A percentile compares a stretch with the other conserved stretches of the same genome.
phyloP scores from a whole-genome alignment of 164 flowering plant genomes.

The Chimonanthus praecox region DNA sequence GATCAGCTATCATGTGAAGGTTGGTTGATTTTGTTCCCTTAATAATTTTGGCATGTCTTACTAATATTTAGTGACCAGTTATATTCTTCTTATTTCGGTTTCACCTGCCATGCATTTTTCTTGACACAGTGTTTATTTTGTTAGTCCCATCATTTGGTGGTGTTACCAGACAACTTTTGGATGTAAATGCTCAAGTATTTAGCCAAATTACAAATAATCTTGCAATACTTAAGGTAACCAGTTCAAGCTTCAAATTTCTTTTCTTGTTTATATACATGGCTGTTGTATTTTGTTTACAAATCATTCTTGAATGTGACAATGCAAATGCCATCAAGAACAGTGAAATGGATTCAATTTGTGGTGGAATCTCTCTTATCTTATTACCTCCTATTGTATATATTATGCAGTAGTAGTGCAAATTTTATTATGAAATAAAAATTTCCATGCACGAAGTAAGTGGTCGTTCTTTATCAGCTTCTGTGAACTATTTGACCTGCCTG shows the following conservation, averaged over 20 bases:
- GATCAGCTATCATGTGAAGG: constrained; percentile 48
- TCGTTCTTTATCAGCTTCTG: background rate
- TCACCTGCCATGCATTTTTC: constrained; percentile 1
- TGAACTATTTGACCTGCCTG: background rate
- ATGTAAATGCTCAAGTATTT: constrained; percentile 63
- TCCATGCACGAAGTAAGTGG: background rate
- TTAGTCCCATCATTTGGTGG: constrained; percentile 39
- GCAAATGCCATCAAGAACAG: background rate
- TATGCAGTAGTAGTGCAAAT: background rate
- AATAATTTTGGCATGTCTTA: background rate
- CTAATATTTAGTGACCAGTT: background rate
- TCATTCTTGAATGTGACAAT: background rate
- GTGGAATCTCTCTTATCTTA: background rate
- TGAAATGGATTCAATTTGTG: background rate
- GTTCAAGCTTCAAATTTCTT: constrained; percentile 2
- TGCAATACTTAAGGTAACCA: constrained; percentile 41
- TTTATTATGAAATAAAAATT: background rate
- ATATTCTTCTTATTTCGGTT: constrained; percentile 1
- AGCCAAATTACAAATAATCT: constrained; percentile 56
- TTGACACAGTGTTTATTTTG: constrained; percentile 13
- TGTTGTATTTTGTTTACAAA: background rate
- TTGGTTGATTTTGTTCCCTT: constrained; percentile 22
- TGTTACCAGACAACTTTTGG: constrained; percentile 54
- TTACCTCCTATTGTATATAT: background rate
- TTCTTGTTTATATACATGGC: background rate